A percentile compares a stretch with the other conserved stretches of the same genome.
Conservation (phyloP, 192 early-diverging fungal species). For the Coemansia sp. region DNA sequence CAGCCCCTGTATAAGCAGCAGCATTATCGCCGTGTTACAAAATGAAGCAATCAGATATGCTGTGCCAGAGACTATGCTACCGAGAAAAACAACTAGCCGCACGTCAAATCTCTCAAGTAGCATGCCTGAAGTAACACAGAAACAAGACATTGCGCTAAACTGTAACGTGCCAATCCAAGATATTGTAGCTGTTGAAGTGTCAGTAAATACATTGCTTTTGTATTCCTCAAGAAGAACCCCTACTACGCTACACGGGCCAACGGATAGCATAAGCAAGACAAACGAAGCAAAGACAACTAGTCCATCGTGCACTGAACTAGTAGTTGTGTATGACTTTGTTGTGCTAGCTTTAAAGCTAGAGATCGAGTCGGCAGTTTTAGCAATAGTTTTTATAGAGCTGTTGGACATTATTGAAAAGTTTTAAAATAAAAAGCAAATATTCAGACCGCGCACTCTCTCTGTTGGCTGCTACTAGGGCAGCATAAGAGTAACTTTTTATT, state of each 20-base stretch:
- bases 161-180: slow-evolving; percentile 49
- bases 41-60: slow-evolving; percentile 26
- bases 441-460: too few relatives aligned
- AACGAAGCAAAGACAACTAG: slow-evolving; percentile 27
- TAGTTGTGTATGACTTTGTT: background rate
- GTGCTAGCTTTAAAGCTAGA: too few relatives aligned
- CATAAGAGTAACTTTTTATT: too few relatives aligned
- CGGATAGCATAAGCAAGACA: slow-evolving; percentile 29
- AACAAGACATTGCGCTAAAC: slow-evolving; percentile 30
- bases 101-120: slow-evolving; percentile 23
- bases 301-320: background rate
- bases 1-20: slow-evolving; percentile 71
- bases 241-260: slow-evolving; percentile 24
- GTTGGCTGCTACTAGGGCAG: too few relatives aligned
- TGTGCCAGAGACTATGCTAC: slow-evolving; percentile 15
- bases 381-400: too few relatives aligned
- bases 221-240: slow-evolving; percentile 37
- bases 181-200: slow-evolving; percentile 21
- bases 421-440: too few relatives aligned
- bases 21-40: slow-evolving; percentile 54
- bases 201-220: slow-evolving; percentile 24
- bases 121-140: slow-evolving; percentile 25
- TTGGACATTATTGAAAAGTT: too few relatives aligned
- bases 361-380: too few relatives aligned
- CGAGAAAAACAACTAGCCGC: slow-evolving; percentile 7